phyloP scores from a whole-genome alignment of 495 filamentous ascomycete genomes.

The Baudoinia panamericana region DNA sequence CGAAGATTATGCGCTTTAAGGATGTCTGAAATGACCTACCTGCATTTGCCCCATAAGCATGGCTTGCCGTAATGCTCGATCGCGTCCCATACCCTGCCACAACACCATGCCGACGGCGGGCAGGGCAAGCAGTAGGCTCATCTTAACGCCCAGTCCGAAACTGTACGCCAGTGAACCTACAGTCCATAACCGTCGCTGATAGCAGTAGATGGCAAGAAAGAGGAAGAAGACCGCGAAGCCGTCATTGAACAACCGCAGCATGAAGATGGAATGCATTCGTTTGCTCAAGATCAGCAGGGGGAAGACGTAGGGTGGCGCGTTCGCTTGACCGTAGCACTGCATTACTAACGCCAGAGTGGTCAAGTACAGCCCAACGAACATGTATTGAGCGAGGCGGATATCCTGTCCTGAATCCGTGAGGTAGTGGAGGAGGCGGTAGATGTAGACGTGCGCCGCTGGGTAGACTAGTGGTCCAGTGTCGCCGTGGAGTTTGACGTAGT shows the following conservation, averaged over 20 bases:
- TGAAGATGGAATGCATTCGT: slow-evolving; percentile 80
- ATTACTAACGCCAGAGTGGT: slow-evolving; percentile 61
- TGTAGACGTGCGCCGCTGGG: slow-evolving; percentile 84
- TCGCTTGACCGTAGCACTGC: slow-evolving; percentile 64
- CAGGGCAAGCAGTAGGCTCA: slow-evolving; percentile 71
- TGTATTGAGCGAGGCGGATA: slow-evolving; percentile 63
- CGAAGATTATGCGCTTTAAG: background rate
- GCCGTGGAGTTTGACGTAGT: slow-evolving; percentile 76
- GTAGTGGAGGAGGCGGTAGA: slow-evolving; percentile 66
- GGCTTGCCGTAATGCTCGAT: slow-evolving; percentile 49
- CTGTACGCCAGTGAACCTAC: slow-evolving; percentile 61
- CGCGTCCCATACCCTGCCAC: slow-evolving; percentile 53
- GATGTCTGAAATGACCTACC: slow-evolving; percentile 29
- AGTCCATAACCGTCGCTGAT: slow-evolving; percentile 59
- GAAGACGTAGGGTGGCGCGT: slow-evolving; percentile 75
- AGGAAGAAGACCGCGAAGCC: slow-evolving; percentile 70
- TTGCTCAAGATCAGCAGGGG: slow-evolving; percentile 82
- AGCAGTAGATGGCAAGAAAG: slow-evolving; percentile 64
- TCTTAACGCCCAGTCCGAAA: slow-evolving; percentile 75
- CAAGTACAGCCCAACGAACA: slow-evolving; percentile 72
- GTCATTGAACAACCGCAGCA: slow-evolving; percentile 93
- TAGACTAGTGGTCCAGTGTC: slow-evolving; percentile 89
- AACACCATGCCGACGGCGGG: slow-evolving; percentile 65
- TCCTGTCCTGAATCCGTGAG: slow-evolving; percentile 64
- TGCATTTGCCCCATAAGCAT: slow-evolving; percentile 62